phyloP scores from a whole-genome alignment of 768 basidiomycete genomes.

The Suillus clintonianus region DNA sequence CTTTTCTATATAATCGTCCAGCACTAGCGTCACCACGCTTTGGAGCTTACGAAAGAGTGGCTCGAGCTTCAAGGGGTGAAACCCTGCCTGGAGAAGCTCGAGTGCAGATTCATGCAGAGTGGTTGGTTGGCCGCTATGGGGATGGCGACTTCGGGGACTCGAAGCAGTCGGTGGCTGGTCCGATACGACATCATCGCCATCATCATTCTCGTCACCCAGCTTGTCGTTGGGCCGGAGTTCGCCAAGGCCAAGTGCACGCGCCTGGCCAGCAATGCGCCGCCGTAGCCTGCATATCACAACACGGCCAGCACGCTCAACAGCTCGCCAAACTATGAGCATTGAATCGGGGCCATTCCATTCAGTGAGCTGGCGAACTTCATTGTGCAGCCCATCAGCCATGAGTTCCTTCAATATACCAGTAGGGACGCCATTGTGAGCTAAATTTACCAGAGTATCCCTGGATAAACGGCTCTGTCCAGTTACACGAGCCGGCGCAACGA shows the following conservation, averaged over 20 bases:
- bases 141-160: constrained; percentile 7
- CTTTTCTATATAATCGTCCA: constrained; percentile 51
- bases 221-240: constrained; percentile 38
- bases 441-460: constrained; percentile 58
- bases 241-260: constrained; percentile 61
- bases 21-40: constrained; percentile 41
- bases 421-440: constrained; percentile 60
- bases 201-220: constrained; percentile 29
- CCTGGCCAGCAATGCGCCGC: constrained; percentile 46
- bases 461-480: constrained; percentile 47
- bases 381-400: constrained; percentile 50
- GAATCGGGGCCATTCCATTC: constrained; percentile 52
- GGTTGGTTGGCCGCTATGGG: constrained; percentile 24
- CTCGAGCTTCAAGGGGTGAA: constrained; percentile 44
- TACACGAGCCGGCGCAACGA: constrained; percentile 51
- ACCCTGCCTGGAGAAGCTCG: constrained; percentile 67
- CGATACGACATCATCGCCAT: constrained; percentile 5
- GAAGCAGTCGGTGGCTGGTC: constrained; percentile 1
- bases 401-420: constrained; percentile 43
- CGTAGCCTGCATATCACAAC: constrained; percentile 48
- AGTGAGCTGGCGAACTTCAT: constrained; percentile 50
- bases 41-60: constrained; percentile 51
- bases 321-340: constrained; percentile 51
- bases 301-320: constrained; percentile 47
- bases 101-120: constrained; percentile 45